Base-by-base conservation (phyloP, 805 yeast genomes). In the Suhomyces kilbournensis region DNA sequence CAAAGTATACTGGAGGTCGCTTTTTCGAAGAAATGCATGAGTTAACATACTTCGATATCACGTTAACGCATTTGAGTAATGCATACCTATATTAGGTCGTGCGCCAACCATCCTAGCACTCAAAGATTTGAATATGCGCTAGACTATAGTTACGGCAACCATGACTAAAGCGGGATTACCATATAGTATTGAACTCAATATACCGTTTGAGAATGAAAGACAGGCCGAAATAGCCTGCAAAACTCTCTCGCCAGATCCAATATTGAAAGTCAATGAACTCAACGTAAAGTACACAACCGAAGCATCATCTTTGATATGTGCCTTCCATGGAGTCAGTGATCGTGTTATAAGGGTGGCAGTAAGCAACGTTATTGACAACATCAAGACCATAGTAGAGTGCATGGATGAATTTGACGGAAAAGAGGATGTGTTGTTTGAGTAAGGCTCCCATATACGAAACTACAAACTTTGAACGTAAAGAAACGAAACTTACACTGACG, bases 301-400 rank as follows among this genome's bases (percentile, higher is more conserved):
- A 3, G 78, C 65, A 1, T 61, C 57, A 17, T 55, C 54, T 0
- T 71, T 90, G 40, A 53, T 65, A 2, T 79, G 84, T 26, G 56
- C 60, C 1, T 88, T 89, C 58, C 65, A 71, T 7, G 90, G 90
- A 1, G 74, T 76, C 0, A 84, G 88, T 48, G 96, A 88, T 57
- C 73, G 97, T 44, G 84, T 84, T 6, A 78, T 91, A 48, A 74
- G 97, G 55, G 96, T 90, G 5, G 96, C 96, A 7, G 89, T 88
- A 17, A 90, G 90, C 67, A 86, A 86, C 57, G 80, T 88, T 15
- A 74, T 92, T 51, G 97, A 90, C 63, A 85, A 85, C 56, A 66
- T 90, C 51, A 86, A 86, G 61, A 84, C 94, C 0, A 80, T 88
- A 2, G 72, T 90, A 1, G 97, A 91, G 71, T 85, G 96, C 51